Conservation (phyloP, 1,139 yeast genomes). For the Hansenula sp. region DNA sequence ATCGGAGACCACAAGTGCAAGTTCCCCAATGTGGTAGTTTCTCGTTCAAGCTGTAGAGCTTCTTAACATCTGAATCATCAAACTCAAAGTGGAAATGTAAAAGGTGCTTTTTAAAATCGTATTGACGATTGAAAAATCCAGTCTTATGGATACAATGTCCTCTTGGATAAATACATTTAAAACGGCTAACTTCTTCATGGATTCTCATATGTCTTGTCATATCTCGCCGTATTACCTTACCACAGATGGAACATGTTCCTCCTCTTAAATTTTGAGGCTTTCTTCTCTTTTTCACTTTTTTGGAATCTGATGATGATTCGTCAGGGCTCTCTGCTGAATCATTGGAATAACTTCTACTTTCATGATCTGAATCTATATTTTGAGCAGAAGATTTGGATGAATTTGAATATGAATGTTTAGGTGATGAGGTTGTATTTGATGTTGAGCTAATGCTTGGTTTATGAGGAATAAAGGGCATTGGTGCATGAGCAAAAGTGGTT, state of each 20-base stretch:
- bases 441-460: background rate
- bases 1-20: constrained; percentile 54
- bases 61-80: constrained; percentile 43
- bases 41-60: constrained; percentile 47
- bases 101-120: constrained; percentile 65
- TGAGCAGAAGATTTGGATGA: background rate
- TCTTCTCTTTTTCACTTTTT: background rate
- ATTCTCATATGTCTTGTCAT: constrained; percentile 63
- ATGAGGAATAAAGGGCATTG: background rate
- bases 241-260: constrained; percentile 48
- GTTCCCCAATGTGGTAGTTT: constrained; percentile 50
- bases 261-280: constrained; percentile 2
- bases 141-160: constrained; percentile 54
- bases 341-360: background rate
- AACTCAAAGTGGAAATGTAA: constrained; percentile 59
- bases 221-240: constrained; percentile 54
- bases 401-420: background rate
- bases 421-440: background rate
- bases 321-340: background rate
- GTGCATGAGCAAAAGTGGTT: background rate
- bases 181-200: constrained; percentile 54
- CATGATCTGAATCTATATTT: background rate
- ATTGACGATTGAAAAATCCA: constrained; percentile 63
- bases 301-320: background rate
- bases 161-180: constrained; percentile 55